Percentiles rank a stretch among this genome's conserved stretches.
Conservation (phyloP, 2,329 filamentous ascomycete genomes). For the Penicillium sp. region DNA sequence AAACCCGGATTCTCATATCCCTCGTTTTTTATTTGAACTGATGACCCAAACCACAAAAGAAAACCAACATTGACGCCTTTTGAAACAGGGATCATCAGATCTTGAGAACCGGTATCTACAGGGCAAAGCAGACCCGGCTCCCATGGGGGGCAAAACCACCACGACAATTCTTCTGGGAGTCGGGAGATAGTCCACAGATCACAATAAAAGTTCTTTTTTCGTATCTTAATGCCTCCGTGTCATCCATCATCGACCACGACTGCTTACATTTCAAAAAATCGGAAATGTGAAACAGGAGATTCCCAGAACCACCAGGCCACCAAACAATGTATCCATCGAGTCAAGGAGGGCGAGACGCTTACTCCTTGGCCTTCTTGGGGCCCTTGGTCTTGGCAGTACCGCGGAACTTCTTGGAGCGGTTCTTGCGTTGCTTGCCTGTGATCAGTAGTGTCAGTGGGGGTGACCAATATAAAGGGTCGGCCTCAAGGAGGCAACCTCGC, state of each 20-base stretch:
- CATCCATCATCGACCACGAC: constrained; percentile 6
- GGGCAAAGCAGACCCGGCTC: constrained; percentile 6
- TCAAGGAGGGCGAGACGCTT: constrained; percentile 46
- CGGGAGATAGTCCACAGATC: constrained; percentile 5
- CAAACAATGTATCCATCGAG: constrained; percentile 24
- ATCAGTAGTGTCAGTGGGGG: constrained; percentile 6
- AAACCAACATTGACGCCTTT: constrained; percentile 28
- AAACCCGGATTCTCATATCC: constrained; percentile 29
- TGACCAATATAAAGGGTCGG: constrained; percentile 3
- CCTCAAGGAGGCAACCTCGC: neutral
- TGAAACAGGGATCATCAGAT: constrained; percentile 19
- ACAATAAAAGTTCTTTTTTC: constrained; percentile 8
- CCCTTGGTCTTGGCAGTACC: constrained; percentile 99
- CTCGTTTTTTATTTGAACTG: constrained; percentile 21
- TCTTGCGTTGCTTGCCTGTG: constrained; percentile 99
- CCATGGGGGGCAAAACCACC: constrained; percentile 5
- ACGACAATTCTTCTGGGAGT: neutral
- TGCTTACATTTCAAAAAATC: constrained; percentile 7
- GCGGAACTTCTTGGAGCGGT: constrained; percentile 97
- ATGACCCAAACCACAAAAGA: constrained; percentile 23
- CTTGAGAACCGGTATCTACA: constrained; percentile 2
- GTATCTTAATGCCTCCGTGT: constrained; percentile 4
- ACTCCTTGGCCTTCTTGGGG: constrained; percentile 87
- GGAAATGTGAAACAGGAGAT: constrained; percentile 13
- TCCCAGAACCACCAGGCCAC: constrained; percentile 29